Evolutionary conservation across 139 green algal species (phyloP), one percentile per base, ranked within the genome.

Genomic region (Tetratostichococcus sp.): DNA sequence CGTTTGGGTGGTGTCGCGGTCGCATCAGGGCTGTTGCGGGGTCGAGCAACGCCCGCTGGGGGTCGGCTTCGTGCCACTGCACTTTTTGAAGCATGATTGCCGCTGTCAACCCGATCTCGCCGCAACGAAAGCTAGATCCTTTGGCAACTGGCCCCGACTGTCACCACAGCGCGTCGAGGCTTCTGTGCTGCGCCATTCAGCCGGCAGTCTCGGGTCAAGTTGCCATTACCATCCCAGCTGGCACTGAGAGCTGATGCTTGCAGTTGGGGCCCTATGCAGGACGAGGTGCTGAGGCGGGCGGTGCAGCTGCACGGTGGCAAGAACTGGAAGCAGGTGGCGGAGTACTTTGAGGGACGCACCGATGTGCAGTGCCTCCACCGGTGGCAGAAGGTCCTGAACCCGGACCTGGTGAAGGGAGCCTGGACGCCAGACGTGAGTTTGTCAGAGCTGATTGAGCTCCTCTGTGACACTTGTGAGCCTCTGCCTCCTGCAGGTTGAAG

Each of bases 351-450:
- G 0, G 88, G 89, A 32, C 80, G 91, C 21, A 94, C 81, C 35
- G 91, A 96, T 72, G 91, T 96, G n/a, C 91, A 96, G 83, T 96
- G 91, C 76, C 84, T 96, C 50, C 91, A 96, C 79, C 77, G 91
- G 33, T 96, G 91, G 91, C 91, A 96, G 73, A 96, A 96, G 76
- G 91, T 96, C 23, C 85, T 96, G 30, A 96, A 96, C 73, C 91
- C 91, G 1, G 87, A 91, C 19, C 78, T 96, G 2, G 81, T 95
- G 65, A 96, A 96, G 74, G 89, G 89, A 2, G 80, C 84, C n/a
- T 96, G 91, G 91, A 93, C 86, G 21, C 78, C 77, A 22, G 86
- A 87, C 71, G 89, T 92, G 67, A 76, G 58, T 30, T 4, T 35
- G 33, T 43, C 1, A 22, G n/a, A n/a, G n/a, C n/a, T n/a, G n/a